Evolutionary conservation across 148 eudicot genomes (phyloP).

Genomic region (Cornus florida): DNA sequence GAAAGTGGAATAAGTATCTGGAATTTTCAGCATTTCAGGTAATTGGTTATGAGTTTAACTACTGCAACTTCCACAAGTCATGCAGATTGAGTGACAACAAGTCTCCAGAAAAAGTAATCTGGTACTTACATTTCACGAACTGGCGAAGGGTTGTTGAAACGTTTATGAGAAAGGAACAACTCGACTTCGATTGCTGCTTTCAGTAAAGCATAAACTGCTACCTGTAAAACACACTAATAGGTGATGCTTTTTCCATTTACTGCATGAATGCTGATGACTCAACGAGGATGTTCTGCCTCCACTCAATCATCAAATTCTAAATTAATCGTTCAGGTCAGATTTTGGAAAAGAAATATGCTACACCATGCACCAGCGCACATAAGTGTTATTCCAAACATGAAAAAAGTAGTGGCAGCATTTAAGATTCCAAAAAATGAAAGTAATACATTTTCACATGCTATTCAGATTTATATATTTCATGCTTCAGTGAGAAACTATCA

Average conservation of each 20-base stretch:
- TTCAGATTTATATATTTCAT: not conserved
- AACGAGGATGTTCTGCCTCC: not conserved
- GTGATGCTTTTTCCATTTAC: slow-evolving; percentile 13
- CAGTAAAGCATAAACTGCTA: slow-evolving; percentile 43
- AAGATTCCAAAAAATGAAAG: not conserved
- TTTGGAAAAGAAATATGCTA: not conserved
- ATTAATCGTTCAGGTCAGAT: not conserved
- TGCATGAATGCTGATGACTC: not conserved
- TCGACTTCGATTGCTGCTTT: slow-evolving; percentile 47
- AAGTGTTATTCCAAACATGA: not conserved
- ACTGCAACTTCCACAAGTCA: not conserved
- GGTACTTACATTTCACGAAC: slow-evolving; percentile 46
- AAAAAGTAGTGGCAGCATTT: not conserved
- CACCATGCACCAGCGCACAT: not conserved
- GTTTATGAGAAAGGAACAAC: slow-evolving; percentile 44
- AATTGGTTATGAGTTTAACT: not conserved
- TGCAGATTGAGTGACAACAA: not conserved
- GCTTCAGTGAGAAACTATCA: not conserved
- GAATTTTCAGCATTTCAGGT: not conserved
- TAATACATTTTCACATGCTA: not conserved
- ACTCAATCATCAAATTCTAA: not conserved
- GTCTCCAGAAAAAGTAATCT: not conserved
- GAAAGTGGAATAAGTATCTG: not conserved
- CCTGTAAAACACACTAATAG: slow-evolving; percentile 30
- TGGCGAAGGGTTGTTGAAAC: slow-evolving; percentile 30